Evolutionary conservation across 2,329 filamentous ascomycete species (phyloP).

Genomic region (Phaeoacremonium minimum): DNA sequence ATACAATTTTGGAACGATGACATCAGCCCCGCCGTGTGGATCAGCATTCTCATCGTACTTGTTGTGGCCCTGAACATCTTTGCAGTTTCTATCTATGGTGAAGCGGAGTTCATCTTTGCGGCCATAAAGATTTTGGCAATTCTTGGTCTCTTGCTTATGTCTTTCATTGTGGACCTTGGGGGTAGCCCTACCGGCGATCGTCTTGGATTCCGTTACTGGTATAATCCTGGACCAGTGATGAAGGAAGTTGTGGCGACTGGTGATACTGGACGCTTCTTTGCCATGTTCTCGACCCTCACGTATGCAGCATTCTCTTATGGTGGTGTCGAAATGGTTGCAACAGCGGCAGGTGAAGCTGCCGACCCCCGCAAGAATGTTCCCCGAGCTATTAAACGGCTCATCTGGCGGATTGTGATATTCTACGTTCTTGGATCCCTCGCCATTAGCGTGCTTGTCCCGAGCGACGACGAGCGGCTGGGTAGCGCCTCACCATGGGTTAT

Average conservation of each 20-base stretch:
- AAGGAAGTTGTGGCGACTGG: conserved; percentile 39
- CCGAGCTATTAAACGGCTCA: conserved; percentile 9
- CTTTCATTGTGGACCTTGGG: conserved; percentile 20
- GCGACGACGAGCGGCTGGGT: not conserved
- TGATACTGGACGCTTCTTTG: conserved; percentile 44
- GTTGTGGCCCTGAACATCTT: not conserved
- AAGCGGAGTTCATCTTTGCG: conserved; percentile 7
- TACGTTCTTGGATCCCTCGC: conserved; percentile 17
- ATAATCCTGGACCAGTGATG: conserved; percentile 32
- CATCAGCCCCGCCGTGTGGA: conserved; percentile 21
- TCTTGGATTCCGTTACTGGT: conserved; percentile 2
- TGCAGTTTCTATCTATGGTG: conserved; percentile 7
- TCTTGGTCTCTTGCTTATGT: conserved; percentile 21
- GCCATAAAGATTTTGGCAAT: conserved; percentile 10
- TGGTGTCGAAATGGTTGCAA: conserved; percentile 15
- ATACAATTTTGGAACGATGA: conserved; percentile 11
- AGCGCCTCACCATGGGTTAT: conserved; percentile 3
- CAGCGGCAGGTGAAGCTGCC: not conserved
- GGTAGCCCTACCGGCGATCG: conserved; percentile 14
- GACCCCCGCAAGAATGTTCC: conserved; percentile 1
- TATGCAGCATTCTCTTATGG: conserved; percentile 29
- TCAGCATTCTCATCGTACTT: conserved; percentile 13
- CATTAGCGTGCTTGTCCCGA: conserved; percentile 13
- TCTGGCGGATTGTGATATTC: conserved; percentile 20
- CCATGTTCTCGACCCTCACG: conserved; percentile 30